Evolutionary conservation across 2,329 filamentous ascomycete genomes (phyloP), one percentile per base, ranked within the genome.

Genomic region (Apiospora arundinis): DNA sequence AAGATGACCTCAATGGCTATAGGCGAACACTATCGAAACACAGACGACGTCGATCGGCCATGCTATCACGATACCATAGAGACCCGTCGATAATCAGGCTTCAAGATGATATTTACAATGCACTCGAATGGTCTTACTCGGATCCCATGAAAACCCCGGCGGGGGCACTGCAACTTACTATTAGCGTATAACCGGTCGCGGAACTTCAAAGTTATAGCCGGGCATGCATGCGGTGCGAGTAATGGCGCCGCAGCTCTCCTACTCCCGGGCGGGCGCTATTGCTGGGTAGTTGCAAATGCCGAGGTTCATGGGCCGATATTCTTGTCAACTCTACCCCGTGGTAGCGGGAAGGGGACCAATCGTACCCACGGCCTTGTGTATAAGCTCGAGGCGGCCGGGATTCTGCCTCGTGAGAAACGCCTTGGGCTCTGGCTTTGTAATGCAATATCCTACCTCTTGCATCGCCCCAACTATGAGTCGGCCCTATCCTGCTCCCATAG

Each of bases 181-280:
- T 40, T 63, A 63, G 56, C 56, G 56, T 63, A 63, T 14, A 40
- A 28, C 21, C 40, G 56, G 56, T 21, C 2, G 6, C 18, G 28
- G 16, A 14, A 40, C 56, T 11, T 63, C 28, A 63, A 63, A 32
- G 56, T n/a, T 63, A 63, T 63, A 63, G 32, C 56, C 56, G 32
- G 32, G 56, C 28, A 63, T 63, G 32, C 56, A 63, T 63, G 56
- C 32, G 32, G 32, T 40, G 56, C 56, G 56, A 63, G 56, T 63
- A 63, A 63, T 63, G 56, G 32, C 32, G 8, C 56, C 16, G 37
- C 32, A 63, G 37, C 56, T 63, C 9, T 32, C 56, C 56, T 40
- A 23, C 32, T 9, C 18, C 18, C 56, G 56, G 56, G 18, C 32
- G 56, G 56, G n/a, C 28, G 32, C 56, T 63, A 40, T 40, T 8